Conservation (phyloP, 306 rosid genomes). For the Casuarina cunninghamiana region DNA sequence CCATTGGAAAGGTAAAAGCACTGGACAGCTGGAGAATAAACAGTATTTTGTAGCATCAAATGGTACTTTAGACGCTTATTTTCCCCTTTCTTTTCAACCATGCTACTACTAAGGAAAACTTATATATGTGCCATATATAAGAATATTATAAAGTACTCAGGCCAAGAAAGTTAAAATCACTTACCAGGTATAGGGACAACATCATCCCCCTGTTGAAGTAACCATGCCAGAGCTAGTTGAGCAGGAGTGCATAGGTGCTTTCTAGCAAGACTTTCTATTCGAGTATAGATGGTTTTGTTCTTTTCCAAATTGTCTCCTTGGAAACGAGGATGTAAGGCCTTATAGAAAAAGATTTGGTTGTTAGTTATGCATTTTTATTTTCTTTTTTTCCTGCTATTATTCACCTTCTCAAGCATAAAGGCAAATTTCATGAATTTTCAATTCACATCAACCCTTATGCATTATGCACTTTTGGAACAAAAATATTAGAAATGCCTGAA, state of each 20-base stretch:
- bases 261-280: slow-evolving; percentile 46
- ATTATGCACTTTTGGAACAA: neutral
- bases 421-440: neutral
- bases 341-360: neutral
- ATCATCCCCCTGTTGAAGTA: slow-evolving; percentile 65
- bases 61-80: neutral
- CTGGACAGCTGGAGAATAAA: neutral
- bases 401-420: no score
- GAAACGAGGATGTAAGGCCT: slow-evolving; percentile 60
- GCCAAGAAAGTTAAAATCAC: neutral
- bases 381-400: neutral
- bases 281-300: slow-evolving; percentile 48
- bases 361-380: neutral
- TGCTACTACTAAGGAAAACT: neutral
- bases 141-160: neutral
- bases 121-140: neutral
- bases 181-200: slow-evolving; percentile 56
- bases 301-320: slow-evolving; percentile 41
- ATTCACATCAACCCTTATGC: neutral
- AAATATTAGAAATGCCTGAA: neutral
- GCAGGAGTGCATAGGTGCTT: slow-evolving; percentile 54
- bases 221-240: slow-evolving; percentile 72
- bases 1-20: neutral
- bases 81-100: neutral
- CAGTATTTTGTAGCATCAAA: neutral